phyloP scores from a whole-genome alignment of 2,329 filamentous ascomycete genomes.

The Calonectria pseudoreteaudii region DNA sequence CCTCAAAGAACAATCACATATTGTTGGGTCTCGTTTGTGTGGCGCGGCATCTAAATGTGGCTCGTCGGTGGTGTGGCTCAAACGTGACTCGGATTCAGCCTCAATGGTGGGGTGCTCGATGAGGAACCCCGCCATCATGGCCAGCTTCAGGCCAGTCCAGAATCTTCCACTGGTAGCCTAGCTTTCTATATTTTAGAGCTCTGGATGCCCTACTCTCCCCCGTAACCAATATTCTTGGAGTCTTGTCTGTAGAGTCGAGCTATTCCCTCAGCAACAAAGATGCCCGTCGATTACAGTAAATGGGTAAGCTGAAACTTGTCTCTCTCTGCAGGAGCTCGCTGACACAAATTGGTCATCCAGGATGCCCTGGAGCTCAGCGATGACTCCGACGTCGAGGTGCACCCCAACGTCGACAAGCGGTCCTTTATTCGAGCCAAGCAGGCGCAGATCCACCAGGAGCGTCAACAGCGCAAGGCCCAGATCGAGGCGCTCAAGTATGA shows the following conservation, averaged over 20 bases:
- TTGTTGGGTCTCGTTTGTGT: background rate
- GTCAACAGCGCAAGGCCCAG: slow-evolving; percentile 84
- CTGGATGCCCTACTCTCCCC: background rate
- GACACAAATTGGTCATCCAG: slow-evolving; percentile 52
- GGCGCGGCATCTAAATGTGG: background rate
- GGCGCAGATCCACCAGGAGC: slow-evolving; percentile 93
- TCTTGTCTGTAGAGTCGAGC: background rate
- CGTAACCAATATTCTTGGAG: background rate
- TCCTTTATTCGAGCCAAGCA: slow-evolving; percentile 99
- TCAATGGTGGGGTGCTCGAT: slow-evolving; percentile 37
- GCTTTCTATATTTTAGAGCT: background rate
- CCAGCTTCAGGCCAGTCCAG: slow-evolving; percentile 38
- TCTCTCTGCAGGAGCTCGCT: slow-evolving; percentile 7
- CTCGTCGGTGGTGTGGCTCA: slow-evolving; percentile 12
- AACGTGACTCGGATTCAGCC: slow-evolving; percentile 4
- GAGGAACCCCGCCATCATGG: slow-evolving; percentile 42
- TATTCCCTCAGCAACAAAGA: slow-evolving; percentile 39
- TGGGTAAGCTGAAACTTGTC: slow-evolving; percentile 62
- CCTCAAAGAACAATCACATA: background rate
- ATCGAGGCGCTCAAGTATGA: slow-evolving; percentile 95
- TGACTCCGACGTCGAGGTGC: slow-evolving; percentile 97
- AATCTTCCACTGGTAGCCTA: slow-evolving; percentile 39
- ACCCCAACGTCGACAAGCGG: slow-evolving; percentile 98
- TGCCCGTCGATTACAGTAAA: slow-evolving; percentile 74
- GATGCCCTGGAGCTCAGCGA: slow-evolving; percentile 96